These are phyloP conservation scores for Penicillium turbatum DNA, from an alignment of 495 filamentous ascomycete genomes.

Conservation along the genomic window DNA sequence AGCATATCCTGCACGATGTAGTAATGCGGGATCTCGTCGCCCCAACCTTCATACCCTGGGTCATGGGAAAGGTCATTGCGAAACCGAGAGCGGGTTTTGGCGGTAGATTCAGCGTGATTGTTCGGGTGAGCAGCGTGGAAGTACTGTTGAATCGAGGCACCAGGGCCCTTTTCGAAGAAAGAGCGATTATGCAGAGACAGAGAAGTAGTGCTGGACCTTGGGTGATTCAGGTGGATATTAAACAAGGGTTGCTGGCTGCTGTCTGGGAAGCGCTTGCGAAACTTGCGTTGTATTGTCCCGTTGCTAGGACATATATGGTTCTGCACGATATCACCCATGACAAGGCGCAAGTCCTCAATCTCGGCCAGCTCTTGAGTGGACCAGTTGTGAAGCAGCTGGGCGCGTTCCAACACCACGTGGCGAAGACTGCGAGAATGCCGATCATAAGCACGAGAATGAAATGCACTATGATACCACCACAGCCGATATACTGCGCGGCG, in stretches of 20 bases:
- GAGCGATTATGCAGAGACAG: not conserved
- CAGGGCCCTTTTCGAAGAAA: constrained; percentile 6
- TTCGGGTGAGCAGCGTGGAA: constrained; percentile 24
- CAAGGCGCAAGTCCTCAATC: constrained; percentile 49
- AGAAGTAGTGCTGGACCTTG: constrained; percentile 15
- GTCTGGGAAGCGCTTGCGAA: constrained; percentile 52
- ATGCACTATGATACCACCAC: constrained; percentile 61
- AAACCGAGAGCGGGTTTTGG: constrained; percentile 30
- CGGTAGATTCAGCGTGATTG: constrained; percentile 19
- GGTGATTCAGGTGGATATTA: constrained; percentile 52
- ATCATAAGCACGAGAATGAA: constrained; percentile 46
- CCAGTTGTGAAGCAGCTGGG: constrained; percentile 56
- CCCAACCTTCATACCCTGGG: constrained; percentile 50
- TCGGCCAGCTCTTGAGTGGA: constrained; percentile 50
- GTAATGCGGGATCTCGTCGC: constrained; percentile 59
- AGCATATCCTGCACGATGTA: constrained; percentile 64
- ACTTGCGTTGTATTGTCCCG: constrained; percentile 54
- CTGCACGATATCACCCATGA: constrained; percentile 50
- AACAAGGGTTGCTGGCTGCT: constrained; percentile 45
- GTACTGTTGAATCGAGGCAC: constrained; percentile 13
- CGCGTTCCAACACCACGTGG: constrained; percentile 43
- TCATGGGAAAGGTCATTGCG: constrained; percentile 39
- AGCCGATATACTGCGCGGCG: constrained; percentile 64
- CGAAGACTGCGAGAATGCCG: constrained; percentile 45
- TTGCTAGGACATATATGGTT: constrained; percentile 58